Base-by-base conservation (phyloP, 2,329 filamentous ascomycete genomes). In the Fusarium annulatum region DNA sequence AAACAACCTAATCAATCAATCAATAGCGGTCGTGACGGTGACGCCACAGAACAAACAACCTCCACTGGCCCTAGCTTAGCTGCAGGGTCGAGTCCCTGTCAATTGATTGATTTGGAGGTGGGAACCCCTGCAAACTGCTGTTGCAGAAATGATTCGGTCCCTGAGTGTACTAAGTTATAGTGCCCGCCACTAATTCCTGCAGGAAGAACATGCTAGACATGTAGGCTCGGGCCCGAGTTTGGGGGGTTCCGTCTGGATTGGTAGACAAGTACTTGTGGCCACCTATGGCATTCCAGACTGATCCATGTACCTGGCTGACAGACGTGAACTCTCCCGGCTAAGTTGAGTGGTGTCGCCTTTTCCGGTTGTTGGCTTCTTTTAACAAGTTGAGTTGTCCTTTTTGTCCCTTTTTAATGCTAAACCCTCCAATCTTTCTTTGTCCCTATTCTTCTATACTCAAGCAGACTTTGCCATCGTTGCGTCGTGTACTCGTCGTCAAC, bases 331-430 rank as follows among this genome's bases (percentile, higher is more conserved):
- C 61, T 61, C 65, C 71, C 55, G 62, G 62, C 53, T 66, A 52
- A 66, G 61, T 66, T 51, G 36, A 68, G 18, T 21, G 64, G 28
- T 28, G 69, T 65, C 56, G 46, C 55, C 64, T 61, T 64, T 63
- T 53, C 58, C 51, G 36, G 34, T 66, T 65, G 52, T 65, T 74
- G 69, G 63, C 67, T 74, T 76, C 61, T 75, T 57, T 61, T 42
- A 67, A 67, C 46, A 73, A 74, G 48, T 68, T 73, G 72, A 74
- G 45, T 68, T 75, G 72, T 73, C 72, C 72, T 75, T 61, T 74
- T 75, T 64, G 46, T 48, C 28, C 43, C 34, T 56, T 46, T 33
- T 42, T 46, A 30, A n/a, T 57, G 33, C 19, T 61, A 42, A 12
- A 61, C 28, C 33, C 45, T 55, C 28, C 15, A 42, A 59, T 46